Evolutionary conservation across 2,329 filamentous ascomycete genomes (phyloP), one percentile per base, ranked within the genome.

Genomic region (Elsinoe ampelina): DNA sequence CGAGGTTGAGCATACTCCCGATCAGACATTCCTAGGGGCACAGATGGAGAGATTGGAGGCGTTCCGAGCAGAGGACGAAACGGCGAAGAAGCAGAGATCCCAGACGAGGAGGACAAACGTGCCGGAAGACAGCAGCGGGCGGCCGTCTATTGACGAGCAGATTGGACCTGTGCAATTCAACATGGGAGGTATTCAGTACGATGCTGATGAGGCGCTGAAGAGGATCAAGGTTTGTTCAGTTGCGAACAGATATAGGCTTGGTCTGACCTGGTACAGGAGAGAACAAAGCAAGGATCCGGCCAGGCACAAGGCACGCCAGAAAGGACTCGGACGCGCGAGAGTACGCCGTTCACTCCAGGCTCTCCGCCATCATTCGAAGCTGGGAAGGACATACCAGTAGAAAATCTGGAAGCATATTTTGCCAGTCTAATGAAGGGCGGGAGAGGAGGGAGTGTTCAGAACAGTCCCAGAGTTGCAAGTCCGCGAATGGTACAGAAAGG

Each of bases 161-260:
- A 95, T 95, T 65, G 91, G 91, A 0, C 90, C 91, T 0, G 90
- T 96, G 61, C 90, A 95, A 67, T 96, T 97, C 75, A 98, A 98
- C 69, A 93, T 98, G 80, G 93, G 93, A 41, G 93, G 93, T 55
- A 96, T 98, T 61, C 90, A 95, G 68, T 71, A 71, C 57, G 90
- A 96, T 71, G 90, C 90, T 7, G 91, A 95, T 67, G 90, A 95
- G 66, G 93, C 95, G 86, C 74, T 95, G 58, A 86, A 90, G 70
- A 82, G 87, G 64, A 77, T 95, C 59, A 91, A 90, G 81, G 89
- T 92, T 73, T 66, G 73, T 63, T 48, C 17, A 13, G 12, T 64
- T 72, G 22, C 1, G 6, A 15, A n/a, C 13, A 43, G 6, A 3
- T 6, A 4, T 41, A 7, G 13, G 36, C 15, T 1, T 2, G 12